Evolutionary conservation across 2,329 filamentous ascomycete genomes (phyloP).

Genomic region (Tolypocladium inflatum): DNA sequence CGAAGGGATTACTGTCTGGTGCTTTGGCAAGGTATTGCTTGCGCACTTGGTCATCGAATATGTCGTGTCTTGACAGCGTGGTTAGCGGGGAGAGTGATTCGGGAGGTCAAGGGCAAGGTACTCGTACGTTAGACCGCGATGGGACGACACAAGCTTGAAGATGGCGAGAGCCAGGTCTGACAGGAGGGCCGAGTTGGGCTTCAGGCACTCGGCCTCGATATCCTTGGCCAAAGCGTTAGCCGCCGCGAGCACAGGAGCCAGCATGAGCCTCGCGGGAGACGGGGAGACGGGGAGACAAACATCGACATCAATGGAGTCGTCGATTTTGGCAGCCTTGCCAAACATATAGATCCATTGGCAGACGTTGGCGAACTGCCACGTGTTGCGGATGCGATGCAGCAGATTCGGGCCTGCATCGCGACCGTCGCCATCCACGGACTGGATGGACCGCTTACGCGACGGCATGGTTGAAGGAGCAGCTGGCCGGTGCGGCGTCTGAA

Average conservation of each 20-base stretch:
- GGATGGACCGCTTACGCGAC: conserved; percentile 3
- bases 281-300: conserved; percentile 35
- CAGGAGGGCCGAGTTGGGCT: conserved; percentile 64
- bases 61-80: conserved; percentile 53
- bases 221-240: conserved; percentile 45
- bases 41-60: conserved; percentile 88
- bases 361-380: conserved; percentile 92
- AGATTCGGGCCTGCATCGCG: conserved; percentile 14
- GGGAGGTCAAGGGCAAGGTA: background rate
- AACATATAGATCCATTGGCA: conserved; percentile 93
- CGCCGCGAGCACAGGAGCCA: background rate
- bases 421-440: background rate
- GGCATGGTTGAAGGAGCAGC: conserved; percentile 3
- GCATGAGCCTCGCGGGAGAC: background rate
- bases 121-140: conserved; percentile 81
- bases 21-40: conserved; percentile 81
- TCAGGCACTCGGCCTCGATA: conserved; percentile 80
- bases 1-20: conserved; percentile 75
- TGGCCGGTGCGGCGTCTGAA: background rate
- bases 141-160: conserved; percentile 88
- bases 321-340: conserved; percentile 79
- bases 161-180: conserved; percentile 76
- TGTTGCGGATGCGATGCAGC: conserved; percentile 67
- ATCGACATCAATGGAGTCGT: conserved; percentile 82
- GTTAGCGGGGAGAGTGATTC: conserved; percentile 7